Percentiles rank a stretch among this genome's conserved stretches.
phyloP scores from a whole-genome alignment of 1,284 basidiomycete species.

The Puccinia coronata region DNA sequence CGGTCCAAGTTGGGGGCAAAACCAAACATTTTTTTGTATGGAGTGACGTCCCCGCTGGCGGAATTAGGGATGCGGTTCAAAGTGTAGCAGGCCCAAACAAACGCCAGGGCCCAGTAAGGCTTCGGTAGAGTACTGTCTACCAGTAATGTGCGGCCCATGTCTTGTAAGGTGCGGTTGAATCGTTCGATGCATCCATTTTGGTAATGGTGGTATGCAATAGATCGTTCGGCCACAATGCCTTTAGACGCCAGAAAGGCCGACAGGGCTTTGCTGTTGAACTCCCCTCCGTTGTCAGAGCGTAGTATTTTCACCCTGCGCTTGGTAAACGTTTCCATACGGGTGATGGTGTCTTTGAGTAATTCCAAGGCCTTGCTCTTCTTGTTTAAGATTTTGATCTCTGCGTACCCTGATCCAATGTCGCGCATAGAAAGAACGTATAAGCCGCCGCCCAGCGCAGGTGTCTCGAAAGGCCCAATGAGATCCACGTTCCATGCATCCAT shows the following conservation, averaged over 20 bases:
- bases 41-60: not conserved
- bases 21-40: constrained; percentile 4
- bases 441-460: not conserved
- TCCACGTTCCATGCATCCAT: not conserved
- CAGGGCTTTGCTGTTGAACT: not conserved
- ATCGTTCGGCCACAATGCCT: not conserved
- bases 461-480: constrained; percentile 14
- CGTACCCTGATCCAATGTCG: not conserved
- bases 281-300: constrained; percentile 10
- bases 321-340: not conserved
- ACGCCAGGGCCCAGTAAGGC: not conserved
- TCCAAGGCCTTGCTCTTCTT: not conserved
- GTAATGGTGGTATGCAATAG: not conserved
- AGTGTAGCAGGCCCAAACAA: not conserved
- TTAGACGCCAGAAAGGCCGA: not conserved
- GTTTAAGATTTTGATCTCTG: not conserved
- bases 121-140: not conserved
- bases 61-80: constrained; percentile 22
- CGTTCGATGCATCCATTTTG: not conserved
- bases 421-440: not conserved
- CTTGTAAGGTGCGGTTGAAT: not conserved
- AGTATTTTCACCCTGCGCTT: not conserved
- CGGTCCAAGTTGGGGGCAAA: not conserved
- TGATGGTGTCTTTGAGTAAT: not conserved
- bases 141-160: constrained; percentile 22